Evolutionary conservation across 1,139 yeast genomes (phyloP).

Genomic region (Nakaseomyces kungkrabaensis): DNA sequence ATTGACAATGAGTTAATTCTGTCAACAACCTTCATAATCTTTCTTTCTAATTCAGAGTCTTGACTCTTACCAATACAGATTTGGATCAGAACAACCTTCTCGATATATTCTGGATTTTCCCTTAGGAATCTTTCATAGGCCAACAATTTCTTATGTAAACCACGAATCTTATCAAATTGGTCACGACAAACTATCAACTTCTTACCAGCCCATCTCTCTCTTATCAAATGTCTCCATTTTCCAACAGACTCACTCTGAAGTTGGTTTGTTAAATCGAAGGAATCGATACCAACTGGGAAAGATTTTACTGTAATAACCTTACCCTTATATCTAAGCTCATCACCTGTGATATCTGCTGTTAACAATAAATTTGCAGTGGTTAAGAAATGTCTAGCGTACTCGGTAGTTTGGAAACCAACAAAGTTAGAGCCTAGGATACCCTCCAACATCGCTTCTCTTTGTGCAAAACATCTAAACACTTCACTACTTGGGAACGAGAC

Average conservation of each 20-base stretch:
- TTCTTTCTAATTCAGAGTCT: constrained; percentile 51
- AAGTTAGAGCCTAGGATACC: constrained; percentile 89
- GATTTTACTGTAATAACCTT: constrained; percentile 57
- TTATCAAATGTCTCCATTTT: constrained; percentile 62
- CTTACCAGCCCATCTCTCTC: constrained; percentile 65
- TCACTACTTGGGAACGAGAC: constrained; percentile 95
- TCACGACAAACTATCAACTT: constrained; percentile 78
- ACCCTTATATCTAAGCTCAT: constrained; percentile 62
- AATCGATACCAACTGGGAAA: constrained; percentile 84
- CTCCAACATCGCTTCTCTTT: constrained; percentile 60
- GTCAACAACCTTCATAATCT: constrained; percentile 67
- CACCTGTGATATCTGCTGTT: constrained; percentile 71
- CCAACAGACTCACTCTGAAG: constrained; percentile 44
- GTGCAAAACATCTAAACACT: constrained; percentile 89
- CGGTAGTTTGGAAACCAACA: constrained; percentile 83
- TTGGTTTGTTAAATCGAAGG: constrained; percentile 41
- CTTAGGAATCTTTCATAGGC: constrained; percentile 77
- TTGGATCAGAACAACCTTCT: constrained; percentile 67
- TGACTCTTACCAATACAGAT: constrained; percentile 56
- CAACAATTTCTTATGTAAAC: constrained; percentile 74
- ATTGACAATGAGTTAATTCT: constrained; percentile 71
- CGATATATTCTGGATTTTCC: constrained; percentile 60
- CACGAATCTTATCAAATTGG: constrained; percentile 78
- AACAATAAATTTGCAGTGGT: constrained; percentile 83
- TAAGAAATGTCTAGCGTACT: constrained; percentile 84